Percentiles rank a stretch among this genome's conserved stretches.
These are phyloP conservation scores for Puya raimondii DNA, from an alignment of 176 grass and related monocot species.

Conservation along the genomic window DNA sequence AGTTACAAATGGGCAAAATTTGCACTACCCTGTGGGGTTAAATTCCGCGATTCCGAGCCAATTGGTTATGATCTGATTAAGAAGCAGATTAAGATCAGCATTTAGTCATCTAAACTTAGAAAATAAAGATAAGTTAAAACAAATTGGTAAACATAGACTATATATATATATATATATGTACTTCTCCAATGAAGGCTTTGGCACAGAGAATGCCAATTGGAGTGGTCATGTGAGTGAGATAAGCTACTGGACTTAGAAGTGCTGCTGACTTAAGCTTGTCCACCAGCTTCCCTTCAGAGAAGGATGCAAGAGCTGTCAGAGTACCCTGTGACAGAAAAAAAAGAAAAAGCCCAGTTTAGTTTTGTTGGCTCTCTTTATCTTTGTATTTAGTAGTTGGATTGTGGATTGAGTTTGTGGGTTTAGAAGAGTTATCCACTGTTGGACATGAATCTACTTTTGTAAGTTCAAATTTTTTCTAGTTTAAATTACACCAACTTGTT, in stretches of 20 bases:
- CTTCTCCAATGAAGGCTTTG: constrained; percentile 58
- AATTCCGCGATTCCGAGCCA: constrained; percentile 58
- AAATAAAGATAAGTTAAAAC: background rate
- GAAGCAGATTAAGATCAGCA: background rate
- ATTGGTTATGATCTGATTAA: constrained; percentile 32
- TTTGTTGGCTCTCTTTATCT: too few relatives aligned
- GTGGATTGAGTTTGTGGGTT: too few relatives aligned
- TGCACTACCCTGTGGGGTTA: constrained; percentile 41
- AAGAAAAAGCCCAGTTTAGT: background rate
- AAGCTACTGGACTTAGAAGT: constrained; percentile 68
- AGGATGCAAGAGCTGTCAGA: constrained; percentile 54
- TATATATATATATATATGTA: background rate
- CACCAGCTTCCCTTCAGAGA: constrained; percentile 61
- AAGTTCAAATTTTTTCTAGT: too few relatives aligned
- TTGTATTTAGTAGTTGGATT: too few relatives aligned
- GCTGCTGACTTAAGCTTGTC: constrained; percentile 62
- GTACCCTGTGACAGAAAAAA: constrained; percentile 46
- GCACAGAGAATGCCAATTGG: constrained; percentile 51
- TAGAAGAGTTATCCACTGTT: too few relatives aligned
- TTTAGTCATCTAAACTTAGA: background rate
- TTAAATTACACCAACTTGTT: too few relatives aligned
- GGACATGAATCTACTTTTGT: too few relatives aligned
- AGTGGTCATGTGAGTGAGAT: constrained; percentile 67
- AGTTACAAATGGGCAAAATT: background rate
- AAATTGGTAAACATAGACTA: background rate